Evolutionary conservation across 1,139 yeast species (phyloP).

Genomic region (Debaryomyces sp.): DNA sequence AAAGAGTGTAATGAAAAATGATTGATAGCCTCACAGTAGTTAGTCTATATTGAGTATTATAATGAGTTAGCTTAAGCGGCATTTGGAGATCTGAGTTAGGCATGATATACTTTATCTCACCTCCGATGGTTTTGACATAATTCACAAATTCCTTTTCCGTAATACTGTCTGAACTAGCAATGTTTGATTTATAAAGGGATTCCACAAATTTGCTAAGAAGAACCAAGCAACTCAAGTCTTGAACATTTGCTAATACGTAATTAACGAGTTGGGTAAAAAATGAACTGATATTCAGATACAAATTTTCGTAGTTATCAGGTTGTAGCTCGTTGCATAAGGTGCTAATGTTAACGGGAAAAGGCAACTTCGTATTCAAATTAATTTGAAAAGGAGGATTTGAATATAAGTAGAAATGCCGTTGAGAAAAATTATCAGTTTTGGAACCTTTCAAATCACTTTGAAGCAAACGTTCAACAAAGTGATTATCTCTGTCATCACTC

Average conservation of each 20-base stretch:
- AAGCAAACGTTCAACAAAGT: constrained; percentile 6
- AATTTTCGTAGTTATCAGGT: not conserved
- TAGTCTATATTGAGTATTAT: constrained; percentile 11
- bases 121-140: constrained; percentile 10
- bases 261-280: constrained; percentile 6
- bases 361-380: not conserved
- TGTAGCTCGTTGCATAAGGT: not conserved
- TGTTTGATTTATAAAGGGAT: not conserved
- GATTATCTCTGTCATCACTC: constrained; percentile 3
- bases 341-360: not conserved
- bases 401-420: constrained; percentile 11
- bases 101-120: not conserved
- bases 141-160: constrained; percentile 5
- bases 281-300: constrained; percentile 1
- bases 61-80: constrained; percentile 15
- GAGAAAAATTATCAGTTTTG: not conserved
- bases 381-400: not conserved
- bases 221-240: not conserved
- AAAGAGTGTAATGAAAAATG: constrained; percentile 11
- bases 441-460: constrained; percentile 3
- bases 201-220: not conserved
- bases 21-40: constrained; percentile 15
- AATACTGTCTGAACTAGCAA: not conserved
- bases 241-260: not conserved
- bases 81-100: not conserved